A percentile compares a stretch with the other conserved stretches of the same genome.
Evolutionary conservation across 305 asterid species (phyloP).

Genomic region (Fraxinus floribunda): DNA sequence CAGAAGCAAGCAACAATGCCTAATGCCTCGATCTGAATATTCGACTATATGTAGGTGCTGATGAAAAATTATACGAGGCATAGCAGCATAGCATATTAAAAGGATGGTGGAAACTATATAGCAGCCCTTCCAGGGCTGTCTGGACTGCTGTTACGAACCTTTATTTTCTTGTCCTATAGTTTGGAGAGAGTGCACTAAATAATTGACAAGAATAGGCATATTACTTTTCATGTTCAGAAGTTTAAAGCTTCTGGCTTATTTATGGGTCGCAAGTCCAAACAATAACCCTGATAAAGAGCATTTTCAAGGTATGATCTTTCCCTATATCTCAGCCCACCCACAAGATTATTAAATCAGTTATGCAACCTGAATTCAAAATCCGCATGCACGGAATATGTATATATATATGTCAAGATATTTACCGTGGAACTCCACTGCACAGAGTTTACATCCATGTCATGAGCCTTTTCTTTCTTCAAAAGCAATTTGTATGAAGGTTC

Average conservation of each 20-base stretch:
- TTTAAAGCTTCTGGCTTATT: neutral
- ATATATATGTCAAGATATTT: conserved; percentile 24
- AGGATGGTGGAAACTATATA: neutral
- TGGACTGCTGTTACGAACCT: neutral
- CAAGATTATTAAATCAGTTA: neutral
- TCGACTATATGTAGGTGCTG: neutral
- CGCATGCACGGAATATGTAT: conserved; percentile 11
- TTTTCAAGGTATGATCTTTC: neutral
- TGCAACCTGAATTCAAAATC: neutral
- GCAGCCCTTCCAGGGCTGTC: neutral
- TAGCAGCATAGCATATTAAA: neutral
- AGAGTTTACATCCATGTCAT: conserved; percentile 84
- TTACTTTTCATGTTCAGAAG: neutral
- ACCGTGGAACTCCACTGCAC: conserved; percentile 86
- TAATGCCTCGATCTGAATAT: neutral
- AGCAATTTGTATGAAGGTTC: conserved; percentile 67
- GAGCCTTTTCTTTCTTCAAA: conserved; percentile 79
- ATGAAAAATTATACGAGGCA: neutral
- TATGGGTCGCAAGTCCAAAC: neutral
- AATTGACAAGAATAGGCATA: neutral
- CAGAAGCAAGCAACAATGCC: neutral
- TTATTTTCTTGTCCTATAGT: neutral
- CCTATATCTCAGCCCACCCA: neutral
- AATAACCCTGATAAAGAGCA: neutral
- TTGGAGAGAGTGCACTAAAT: neutral